phyloP scores from a whole-genome alignment of 257 asterid genomes.

The Jaltomata sinuosa region DNA sequence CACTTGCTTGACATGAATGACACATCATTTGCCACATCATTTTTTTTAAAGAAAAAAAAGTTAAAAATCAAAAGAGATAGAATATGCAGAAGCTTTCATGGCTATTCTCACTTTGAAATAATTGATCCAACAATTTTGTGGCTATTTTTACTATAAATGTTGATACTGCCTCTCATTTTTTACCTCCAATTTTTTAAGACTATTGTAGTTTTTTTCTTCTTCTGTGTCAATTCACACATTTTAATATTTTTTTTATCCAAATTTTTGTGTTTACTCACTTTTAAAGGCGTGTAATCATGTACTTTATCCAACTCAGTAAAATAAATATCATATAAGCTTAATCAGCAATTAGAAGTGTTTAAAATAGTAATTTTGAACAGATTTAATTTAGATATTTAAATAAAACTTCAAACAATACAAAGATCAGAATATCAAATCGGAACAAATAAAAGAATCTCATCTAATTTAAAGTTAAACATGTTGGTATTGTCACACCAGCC shows the following conservation, averaged over 20 bases:
- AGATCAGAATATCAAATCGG: background rate
- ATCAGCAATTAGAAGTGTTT: background rate
- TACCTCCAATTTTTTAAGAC: too few species aligned
- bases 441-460: background rate
- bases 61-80: too few species aligned
- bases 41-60: too few species aligned
- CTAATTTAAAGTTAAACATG: background rate
- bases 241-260: background rate
- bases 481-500: background rate
- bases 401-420: background rate
- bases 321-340: background rate
- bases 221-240: too few species aligned
- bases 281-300: background rate
- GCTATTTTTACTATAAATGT: too few species aligned
- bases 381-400: background rate
- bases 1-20: too few species aligned
- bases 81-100: too few species aligned
- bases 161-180: too few species aligned
- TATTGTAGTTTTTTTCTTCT: too few species aligned
- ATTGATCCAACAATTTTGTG: too few species aligned
- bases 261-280: background rate
- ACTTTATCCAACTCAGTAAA: background rate
- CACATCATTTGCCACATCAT: too few species aligned
- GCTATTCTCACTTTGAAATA: too few species aligned
- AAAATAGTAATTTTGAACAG: background rate